Base-by-base conservation (phyloP, 1,284 basidiomycete genomes). In the Erythrobasidium hasegawianum region DNA sequence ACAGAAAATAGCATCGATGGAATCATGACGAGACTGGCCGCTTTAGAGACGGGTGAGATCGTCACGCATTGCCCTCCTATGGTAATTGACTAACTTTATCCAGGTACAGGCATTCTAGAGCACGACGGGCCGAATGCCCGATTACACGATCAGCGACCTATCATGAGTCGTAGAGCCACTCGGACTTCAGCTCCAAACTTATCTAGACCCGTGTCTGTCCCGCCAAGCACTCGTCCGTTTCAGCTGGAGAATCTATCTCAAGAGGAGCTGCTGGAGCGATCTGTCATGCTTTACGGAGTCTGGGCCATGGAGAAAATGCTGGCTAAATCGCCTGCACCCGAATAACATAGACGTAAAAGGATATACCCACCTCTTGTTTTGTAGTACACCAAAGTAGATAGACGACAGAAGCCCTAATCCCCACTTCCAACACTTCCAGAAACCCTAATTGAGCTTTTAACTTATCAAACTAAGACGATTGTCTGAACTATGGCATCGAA, bases 211-310 rank as follows among this genome's bases (percentile, higher is more conserved):
- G 38, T 24, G 9, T 64, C 53, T 49, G 53, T 57, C 14, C 53
- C 61, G 33, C 61, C 61, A 1, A 50, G 43, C 14, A 27, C 33
- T 13, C 33, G 33, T 11, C 33, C 33, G 11, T 55, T 41, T 18
- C 13, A 38, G 16, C 38, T 50, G 16, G 52, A 33, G 20, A 47
- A 33, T 39, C 22, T 62, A 24, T 53, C 27, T 20, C 60, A 62
- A 26, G 52, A 54, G 50, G 60, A 62, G 38, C 53, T 64, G 13
- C 54, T 57, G 5, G 61, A 56, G 13, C 61, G 61, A 16, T 54
- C 50, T 14, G 54, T 64, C 13, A 64, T 57, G 54, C 54, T 64
- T 7, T 64, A 64, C 49, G 61, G 61, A 9, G 61, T 64, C 2
- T 64, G 61, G 61, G 61, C 61, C 11, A 20, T 64, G 11, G 61